phyloP scores from a whole-genome alignment of 1,284 basidiomycete species.

The Stygiomarasmius scandens region DNA sequence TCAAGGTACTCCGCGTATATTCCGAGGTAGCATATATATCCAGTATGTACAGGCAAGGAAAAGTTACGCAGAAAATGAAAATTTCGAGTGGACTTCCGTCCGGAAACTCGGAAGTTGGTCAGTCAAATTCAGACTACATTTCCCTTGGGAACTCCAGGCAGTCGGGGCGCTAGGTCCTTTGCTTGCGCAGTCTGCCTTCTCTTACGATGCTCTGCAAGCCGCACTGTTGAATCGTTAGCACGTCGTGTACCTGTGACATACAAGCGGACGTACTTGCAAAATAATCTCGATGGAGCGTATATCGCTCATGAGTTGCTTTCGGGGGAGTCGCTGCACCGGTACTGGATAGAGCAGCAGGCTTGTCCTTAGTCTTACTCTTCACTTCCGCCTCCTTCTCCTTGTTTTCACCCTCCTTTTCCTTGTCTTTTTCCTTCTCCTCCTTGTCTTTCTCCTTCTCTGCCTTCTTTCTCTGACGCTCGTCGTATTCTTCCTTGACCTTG shows the following conservation, averaged over 20 bases:
- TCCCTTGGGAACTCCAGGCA: constrained; percentile 51
- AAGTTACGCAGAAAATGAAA: too few relatives aligned
- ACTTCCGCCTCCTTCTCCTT: constrained; percentile 30
- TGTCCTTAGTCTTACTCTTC: constrained; percentile 16
- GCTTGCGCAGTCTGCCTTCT: constrained; percentile 56
- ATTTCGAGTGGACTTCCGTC: too few relatives aligned
- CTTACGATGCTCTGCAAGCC: constrained; percentile 58
- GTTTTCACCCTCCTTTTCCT: constrained; percentile 25
- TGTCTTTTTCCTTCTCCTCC: constrained; percentile 30
- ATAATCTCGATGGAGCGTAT: constrained; percentile 59
- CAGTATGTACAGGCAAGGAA: too few relatives aligned
- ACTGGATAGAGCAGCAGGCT: constrained; percentile 22
- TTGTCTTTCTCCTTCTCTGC: constrained; percentile 47
- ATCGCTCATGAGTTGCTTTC: constrained; percentile 52
- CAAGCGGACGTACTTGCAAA: constrained; percentile 48
- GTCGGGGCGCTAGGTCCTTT: constrained; percentile 57
- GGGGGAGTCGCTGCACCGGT: constrained; percentile 32
- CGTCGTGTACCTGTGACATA: neutral
- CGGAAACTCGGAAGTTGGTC: too few relatives aligned
- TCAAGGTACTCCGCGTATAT: too few relatives aligned
- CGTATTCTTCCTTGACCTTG: constrained; percentile 77
- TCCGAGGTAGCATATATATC: too few relatives aligned
- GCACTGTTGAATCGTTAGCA: constrained; percentile 39
- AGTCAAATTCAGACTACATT: too few relatives aligned
- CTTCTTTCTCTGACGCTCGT: constrained; percentile 68